phyloP scores from a whole-genome alignment of 1,284 basidiomycete genomes.

The Amylostereum areolatum region DNA sequence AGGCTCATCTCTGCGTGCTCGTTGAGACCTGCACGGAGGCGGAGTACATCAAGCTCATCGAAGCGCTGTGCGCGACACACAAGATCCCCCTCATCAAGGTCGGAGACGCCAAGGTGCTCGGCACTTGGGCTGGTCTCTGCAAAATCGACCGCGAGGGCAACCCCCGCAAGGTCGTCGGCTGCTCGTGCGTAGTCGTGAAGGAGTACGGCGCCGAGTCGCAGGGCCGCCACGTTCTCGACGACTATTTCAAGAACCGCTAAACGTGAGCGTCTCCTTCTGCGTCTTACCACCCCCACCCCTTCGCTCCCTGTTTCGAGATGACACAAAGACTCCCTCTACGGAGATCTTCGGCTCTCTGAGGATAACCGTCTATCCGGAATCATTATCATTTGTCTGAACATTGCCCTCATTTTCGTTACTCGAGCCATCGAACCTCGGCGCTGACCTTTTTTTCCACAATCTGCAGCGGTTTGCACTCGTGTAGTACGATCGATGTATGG shows the following conservation, averaged over 20 bases:
- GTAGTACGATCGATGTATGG: too few species aligned
- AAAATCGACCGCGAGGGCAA: conserved; percentile 99
- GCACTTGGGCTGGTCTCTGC: conserved; percentile 98
- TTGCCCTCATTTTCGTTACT: conserved; percentile 13
- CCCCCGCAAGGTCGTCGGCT: conserved; percentile 94
- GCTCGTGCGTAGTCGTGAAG: conserved; percentile 97
- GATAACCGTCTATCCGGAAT: conserved; percentile 81
- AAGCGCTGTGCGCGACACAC: conserved; percentile 98
- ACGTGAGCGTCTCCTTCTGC: conserved; percentile 27
- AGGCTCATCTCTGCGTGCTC: conserved; percentile 98
- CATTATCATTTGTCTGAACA: conserved; percentile 70
- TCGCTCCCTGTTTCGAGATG: conserved; percentile 60
- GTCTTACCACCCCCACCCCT: conserved; percentile 10
- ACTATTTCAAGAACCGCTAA: conserved; percentile 93
- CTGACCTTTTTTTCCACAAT: too few species aligned
- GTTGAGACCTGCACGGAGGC: conserved; percentile 99
- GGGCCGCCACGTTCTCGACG: conserved; percentile 94
- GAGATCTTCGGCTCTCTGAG: conserved; percentile 60
- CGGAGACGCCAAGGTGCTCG: conserved; percentile 94
- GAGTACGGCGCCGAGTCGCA: conserved; percentile 96
- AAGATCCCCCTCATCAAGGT: conserved; percentile 99
- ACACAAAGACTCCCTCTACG: conserved; percentile 86
- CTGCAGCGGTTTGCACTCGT: too few species aligned
- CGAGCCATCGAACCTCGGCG: too few species aligned
- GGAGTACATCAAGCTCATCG: conserved; percentile 99